These are phyloP conservation scores for Fusarium scirpi DNA, from an alignment of 2,329 filamentous ascomycete genomes.

Conservation along the genomic window DNA sequence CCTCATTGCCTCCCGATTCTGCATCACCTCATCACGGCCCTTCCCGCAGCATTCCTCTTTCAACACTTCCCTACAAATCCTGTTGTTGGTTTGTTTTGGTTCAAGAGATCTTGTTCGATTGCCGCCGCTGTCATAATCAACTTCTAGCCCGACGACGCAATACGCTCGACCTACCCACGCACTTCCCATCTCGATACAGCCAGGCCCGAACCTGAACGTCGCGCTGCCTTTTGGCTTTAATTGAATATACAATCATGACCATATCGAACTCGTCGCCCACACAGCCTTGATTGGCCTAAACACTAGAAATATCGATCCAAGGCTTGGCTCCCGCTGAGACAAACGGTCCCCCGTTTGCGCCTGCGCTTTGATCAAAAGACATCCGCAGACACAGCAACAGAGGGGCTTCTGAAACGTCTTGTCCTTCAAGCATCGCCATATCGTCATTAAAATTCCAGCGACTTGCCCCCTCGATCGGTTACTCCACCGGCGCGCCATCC, in stretches of 20 bases:
- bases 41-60: slow-evolving; percentile 41
- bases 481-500: slow-evolving; percentile 38
- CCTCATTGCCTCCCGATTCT: slow-evolving; percentile 38
- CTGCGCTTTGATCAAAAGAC: slow-evolving; percentile 40
- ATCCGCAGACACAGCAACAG: slow-evolving; percentile 41
- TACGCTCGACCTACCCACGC: slow-evolving; percentile 3
- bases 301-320: slow-evolving; percentile 26
- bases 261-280: slow-evolving; percentile 46
- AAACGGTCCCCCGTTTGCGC: slow-evolving; percentile 35
- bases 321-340: slow-evolving; percentile 42
- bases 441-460: slow-evolving; percentile 38
- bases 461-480: slow-evolving; percentile 36
- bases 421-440: slow-evolving; percentile 40
- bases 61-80: slow-evolving; percentile 28
- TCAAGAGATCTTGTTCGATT: slow-evolving; percentile 11
- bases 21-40: slow-evolving; percentile 47
- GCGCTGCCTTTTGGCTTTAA: slow-evolving; percentile 42
- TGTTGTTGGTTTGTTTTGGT: slow-evolving; percentile 22
- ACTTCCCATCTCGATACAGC: slow-evolving; percentile 11
- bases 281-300: slow-evolving; percentile 51
- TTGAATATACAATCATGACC: slow-evolving; percentile 49
- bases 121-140: neutral
- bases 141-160: slow-evolving; percentile 9
- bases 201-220: slow-evolving; percentile 35
- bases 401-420: slow-evolving; percentile 50